Conservation (phyloP, 768 basidiomycete genomes). For the Amanita jacksonii region DNA sequence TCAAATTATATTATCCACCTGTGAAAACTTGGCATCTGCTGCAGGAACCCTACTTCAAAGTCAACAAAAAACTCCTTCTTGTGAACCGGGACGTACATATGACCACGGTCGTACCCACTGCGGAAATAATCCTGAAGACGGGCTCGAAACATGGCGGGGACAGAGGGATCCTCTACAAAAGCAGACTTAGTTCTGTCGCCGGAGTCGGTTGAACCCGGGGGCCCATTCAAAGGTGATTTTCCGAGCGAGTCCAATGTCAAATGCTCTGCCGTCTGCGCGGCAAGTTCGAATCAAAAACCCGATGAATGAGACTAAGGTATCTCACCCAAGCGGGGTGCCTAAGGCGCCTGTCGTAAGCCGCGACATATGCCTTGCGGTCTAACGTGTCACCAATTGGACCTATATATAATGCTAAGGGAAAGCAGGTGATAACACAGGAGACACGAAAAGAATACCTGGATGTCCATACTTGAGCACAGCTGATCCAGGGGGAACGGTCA, state of each 20-base stretch:
- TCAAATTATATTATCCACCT: conserved; percentile 29
- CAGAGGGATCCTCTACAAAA: conserved; percentile 75
- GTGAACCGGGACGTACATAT: conserved; percentile 71
- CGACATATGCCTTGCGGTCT: conserved; percentile 74
- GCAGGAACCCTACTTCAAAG: conserved; percentile 70
- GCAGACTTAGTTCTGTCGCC: conserved; percentile 69
- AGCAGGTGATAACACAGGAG: too few species aligned
- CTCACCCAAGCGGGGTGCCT: conserved; percentile 91
- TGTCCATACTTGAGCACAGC: conserved; percentile 66
- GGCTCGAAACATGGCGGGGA: conserved; percentile 75
- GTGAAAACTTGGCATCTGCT: conserved; percentile 88
- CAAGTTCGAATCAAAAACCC: background rate
- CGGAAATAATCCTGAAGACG: conserved; percentile 82
- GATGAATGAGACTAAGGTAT: background rate
- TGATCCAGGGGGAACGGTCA: conserved; percentile 15
- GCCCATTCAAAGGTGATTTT: conserved; percentile 26
- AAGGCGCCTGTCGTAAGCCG: conserved; percentile 83
- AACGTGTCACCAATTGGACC: conserved; percentile 80
- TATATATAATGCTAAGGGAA: conserved; percentile 20
- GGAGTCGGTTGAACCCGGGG: conserved; percentile 20
- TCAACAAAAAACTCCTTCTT: too few species aligned
- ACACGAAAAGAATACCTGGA: conserved; percentile 42
- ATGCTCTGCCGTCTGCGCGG: conserved; percentile 83
- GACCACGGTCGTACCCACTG: conserved; percentile 93
- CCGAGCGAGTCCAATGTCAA: conserved; percentile 71